A percentile compares a stretch with the other conserved stretches of the same genome.
Conservation (phyloP, 805 yeast species). For the Saccharomycopsis babjevae region DNA sequence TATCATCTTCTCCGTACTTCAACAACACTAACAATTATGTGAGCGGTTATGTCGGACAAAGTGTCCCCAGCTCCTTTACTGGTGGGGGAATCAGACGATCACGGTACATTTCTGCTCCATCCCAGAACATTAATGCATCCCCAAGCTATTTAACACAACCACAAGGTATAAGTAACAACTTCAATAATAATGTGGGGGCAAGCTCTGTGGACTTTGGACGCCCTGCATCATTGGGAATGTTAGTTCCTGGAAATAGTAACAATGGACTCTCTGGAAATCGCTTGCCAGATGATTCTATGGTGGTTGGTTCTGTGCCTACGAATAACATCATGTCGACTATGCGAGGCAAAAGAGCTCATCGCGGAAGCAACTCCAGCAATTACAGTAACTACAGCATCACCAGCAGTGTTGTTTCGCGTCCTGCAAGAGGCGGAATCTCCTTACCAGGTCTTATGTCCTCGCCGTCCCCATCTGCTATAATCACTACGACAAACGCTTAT, state of each 20-base stretch:
- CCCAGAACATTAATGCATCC: not conserved
- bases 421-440: slow-evolving; percentile 5
- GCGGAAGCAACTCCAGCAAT: not conserved
- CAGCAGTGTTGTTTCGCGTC: not conserved
- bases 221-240: not conserved
- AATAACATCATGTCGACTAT: not conserved
- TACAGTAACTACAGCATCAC: not conserved
- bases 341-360: not conserved
- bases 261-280: not conserved
- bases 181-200: not conserved
- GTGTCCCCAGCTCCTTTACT: not conserved
- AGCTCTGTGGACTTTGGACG: not conserved
- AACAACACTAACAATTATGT: not conserved
- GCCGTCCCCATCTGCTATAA: slow-evolving; percentile 26
- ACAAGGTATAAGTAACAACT: not conserved
- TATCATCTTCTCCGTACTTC: not conserved
- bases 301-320: not conserved
- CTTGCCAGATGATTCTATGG: not conserved
- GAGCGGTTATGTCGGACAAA: not conserved
- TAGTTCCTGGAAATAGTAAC: not conserved
- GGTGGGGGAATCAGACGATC: not conserved
- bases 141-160: not conserved
- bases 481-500: slow-evolving; percentile 25
- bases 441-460: slow-evolving; percentile 7
- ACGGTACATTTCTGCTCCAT: not conserved